Evolutionary conservation across 306 rosid genomes (phyloP).

Genomic region (Sophora flavescens): DNA sequence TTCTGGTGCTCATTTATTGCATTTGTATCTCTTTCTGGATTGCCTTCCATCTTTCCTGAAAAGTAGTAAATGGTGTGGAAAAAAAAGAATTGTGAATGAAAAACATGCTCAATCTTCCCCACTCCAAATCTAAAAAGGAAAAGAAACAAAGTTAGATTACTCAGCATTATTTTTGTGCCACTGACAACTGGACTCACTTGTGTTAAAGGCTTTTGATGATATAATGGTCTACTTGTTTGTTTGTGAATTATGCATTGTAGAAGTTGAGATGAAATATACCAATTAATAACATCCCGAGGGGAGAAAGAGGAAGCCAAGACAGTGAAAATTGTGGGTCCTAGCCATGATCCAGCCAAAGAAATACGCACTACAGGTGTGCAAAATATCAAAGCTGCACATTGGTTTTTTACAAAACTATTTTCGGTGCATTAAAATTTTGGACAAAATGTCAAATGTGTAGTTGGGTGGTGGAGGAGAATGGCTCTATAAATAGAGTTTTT

Average conservation of each 20-base stretch:
- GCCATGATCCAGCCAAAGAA: too few relatives aligned
- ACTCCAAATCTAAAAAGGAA: not conserved
- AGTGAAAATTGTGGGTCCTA: too few relatives aligned
- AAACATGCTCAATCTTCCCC: not conserved
- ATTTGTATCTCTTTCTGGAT: conserved; percentile 13
- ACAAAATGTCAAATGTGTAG: too few relatives aligned
- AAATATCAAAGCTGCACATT: too few relatives aligned
- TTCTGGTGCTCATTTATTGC: not conserved
- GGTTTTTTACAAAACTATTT: too few relatives aligned
- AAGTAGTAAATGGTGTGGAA: not conserved
- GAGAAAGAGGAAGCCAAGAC: not conserved
- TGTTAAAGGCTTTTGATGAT: not conserved
- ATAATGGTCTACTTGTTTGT: not conserved
- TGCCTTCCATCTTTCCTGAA: not conserved
- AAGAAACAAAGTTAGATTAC: not conserved
- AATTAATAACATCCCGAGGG: not conserved
- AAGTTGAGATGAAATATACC: not conserved
- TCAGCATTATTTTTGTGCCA: not conserved
- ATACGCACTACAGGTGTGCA: too few relatives aligned
- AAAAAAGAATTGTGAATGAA: not conserved
- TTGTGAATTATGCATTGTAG: not conserved
- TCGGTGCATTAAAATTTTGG: too few relatives aligned
- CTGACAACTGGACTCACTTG: not conserved
- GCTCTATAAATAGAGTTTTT: too few relatives aligned
- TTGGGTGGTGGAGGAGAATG: too few relatives aligned